Evolutionary conservation across 768 basidiomycete genomes (phyloP).

Genomic region (Sarcomyxa edulis): DNA sequence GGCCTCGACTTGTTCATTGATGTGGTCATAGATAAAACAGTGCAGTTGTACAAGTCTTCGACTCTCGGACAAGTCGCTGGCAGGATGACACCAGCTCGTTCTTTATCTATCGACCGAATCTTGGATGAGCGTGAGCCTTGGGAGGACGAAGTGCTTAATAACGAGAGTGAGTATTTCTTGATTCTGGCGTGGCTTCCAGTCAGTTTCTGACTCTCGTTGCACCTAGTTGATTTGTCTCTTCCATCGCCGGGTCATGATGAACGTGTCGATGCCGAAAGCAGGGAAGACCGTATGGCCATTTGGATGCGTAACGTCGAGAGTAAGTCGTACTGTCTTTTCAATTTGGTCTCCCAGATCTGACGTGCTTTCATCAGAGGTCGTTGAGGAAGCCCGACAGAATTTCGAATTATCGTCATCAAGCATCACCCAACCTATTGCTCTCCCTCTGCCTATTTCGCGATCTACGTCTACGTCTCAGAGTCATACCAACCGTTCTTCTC

Average conservation of each 20-base stretch:
- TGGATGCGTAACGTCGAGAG: conserved; percentile 86
- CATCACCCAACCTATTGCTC: conserved; percentile 47
- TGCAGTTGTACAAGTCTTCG: conserved; percentile 64
- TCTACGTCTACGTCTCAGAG: conserved; percentile 39
- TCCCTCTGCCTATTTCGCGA: conserved; percentile 57
- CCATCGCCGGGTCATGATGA: conserved; percentile 55
- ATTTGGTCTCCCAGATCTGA: conserved; percentile 6
- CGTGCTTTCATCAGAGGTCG: conserved; percentile 50
- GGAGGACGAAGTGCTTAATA: conserved; percentile 40
- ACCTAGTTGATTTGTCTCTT: conserved; percentile 48
- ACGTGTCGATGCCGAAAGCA: conserved; percentile 46
- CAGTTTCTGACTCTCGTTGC: conserved; percentile 1
- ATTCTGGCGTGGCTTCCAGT: neutral
- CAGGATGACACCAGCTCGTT: conserved; percentile 37
- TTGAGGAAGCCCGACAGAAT: conserved; percentile 73
- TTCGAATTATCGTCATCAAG: conserved; percentile 54
- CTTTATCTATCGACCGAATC: conserved; percentile 32
- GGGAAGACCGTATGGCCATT: conserved; percentile 64
- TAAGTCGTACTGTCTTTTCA: conserved; percentile 30
- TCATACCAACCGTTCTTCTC: conserved; percentile 39
- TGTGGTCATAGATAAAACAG: conserved; percentile 51
- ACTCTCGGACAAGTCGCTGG: conserved; percentile 38
- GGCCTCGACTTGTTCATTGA: conserved; percentile 1
- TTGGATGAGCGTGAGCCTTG: conserved; percentile 33
- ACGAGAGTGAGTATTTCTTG: conserved; percentile 31